These are phyloP conservation scores for Termitomyces sp. DNA, from an alignment of 768 basidiomycete species.

Conservation along the genomic window DNA sequence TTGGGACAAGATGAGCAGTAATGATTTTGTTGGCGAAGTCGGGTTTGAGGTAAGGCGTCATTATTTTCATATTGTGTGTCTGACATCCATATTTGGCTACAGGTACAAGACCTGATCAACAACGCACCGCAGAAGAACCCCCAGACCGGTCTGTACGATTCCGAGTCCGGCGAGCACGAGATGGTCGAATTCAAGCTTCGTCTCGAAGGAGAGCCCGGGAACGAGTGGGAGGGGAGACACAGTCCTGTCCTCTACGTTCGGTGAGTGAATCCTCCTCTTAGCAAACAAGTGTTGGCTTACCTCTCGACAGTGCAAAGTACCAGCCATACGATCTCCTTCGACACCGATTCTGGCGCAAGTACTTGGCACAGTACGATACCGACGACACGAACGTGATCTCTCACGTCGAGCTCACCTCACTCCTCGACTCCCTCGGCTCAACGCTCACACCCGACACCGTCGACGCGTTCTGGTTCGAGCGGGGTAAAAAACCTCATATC, in stretches of 20 bases:
- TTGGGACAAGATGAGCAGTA: conserved; percentile 91
- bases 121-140: conserved; percentile 62
- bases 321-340: conserved; percentile 92
- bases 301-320: conserved; percentile 71
- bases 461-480: conserved; percentile 73
- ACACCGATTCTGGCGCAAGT: conserved; percentile 87
- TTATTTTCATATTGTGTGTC: background rate
- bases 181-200: conserved; percentile 73
- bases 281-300: background rate
- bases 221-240: conserved; percentile 63
- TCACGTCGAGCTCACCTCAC: conserved; percentile 82
- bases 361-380: conserved; percentile 84
- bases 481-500: conserved; percentile 52
- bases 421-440: conserved; percentile 96
- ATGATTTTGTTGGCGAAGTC: conserved; percentile 85
- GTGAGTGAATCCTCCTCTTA: conserved; percentile 26
- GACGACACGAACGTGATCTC: conserved; percentile 75
- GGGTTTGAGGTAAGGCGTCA: conserved; percentile 46
- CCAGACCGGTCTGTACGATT: conserved; percentile 51
- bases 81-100: background rate
- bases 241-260: conserved; percentile 64
- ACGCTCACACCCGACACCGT: conserved; percentile 80
- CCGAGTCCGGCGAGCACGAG: conserved; percentile 48
- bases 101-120: conserved; percentile 51
- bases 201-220: conserved; percentile 51